These are phyloP conservation scores for Trichophyton rubrum DNA, from an alignment of 2,329 filamentous ascomycete species.

Conservation along the genomic window DNA sequence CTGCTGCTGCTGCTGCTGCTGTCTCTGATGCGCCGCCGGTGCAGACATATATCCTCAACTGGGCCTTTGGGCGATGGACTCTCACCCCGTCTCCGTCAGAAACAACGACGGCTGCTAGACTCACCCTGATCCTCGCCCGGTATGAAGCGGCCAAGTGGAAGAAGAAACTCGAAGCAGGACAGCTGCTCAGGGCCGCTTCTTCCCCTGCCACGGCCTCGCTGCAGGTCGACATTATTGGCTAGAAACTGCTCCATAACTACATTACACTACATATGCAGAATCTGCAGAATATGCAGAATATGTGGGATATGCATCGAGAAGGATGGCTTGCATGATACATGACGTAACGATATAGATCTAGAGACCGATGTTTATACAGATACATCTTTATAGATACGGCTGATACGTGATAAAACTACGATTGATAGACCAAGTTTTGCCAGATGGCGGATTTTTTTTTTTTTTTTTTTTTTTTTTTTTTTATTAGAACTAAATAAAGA, in stretches of 20 bases:
- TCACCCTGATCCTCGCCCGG: slow-evolving; percentile 38
- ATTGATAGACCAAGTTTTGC: neutral
- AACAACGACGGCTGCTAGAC: slow-evolving; percentile 20
- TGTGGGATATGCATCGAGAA: neutral
- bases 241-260: neutral
- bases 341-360: neutral
- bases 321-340: neutral
- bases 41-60: slow-evolving; percentile 78
- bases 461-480: neutral
- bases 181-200: slow-evolving; percentile 18
- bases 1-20: neutral
- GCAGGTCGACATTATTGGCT: slow-evolving; percentile 20
- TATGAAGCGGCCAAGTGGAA: slow-evolving; percentile 39
- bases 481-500: neutral
- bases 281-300: no score
- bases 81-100: slow-evolving; percentile 51
- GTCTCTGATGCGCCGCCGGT: neutral
- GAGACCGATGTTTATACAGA: neutral
- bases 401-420: neutral
- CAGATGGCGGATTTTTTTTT: neutral
- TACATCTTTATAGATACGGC: neutral
- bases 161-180: slow-evolving; percentile 34
- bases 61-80: slow-evolving; percentile 94
- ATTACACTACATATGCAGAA: no score
- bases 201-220: slow-evolving; percentile 14